phyloP scores from a whole-genome alignment of 805 yeast species.

The Ogataea methanolica region DNA sequence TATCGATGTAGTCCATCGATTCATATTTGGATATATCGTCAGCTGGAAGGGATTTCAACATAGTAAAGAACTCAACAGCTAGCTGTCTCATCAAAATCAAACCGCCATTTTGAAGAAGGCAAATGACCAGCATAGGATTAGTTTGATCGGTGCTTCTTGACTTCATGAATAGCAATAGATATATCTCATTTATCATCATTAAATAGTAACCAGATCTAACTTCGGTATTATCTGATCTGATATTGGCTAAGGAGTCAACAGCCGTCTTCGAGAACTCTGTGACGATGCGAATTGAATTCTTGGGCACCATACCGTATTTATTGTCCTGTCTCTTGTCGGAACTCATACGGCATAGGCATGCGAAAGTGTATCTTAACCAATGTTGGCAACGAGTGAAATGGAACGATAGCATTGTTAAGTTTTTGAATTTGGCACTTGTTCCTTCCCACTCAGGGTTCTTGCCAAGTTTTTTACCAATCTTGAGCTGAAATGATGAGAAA shows the following conservation, averaged over 20 bases:
- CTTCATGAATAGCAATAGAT: slow-evolving; percentile 19
- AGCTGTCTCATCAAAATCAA: slow-evolving; percentile 31
- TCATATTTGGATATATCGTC: slow-evolving; percentile 14
- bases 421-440: slow-evolving; percentile 58
- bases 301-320: slow-evolving; percentile 21
- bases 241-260: slow-evolving; percentile 12
- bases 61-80: slow-evolving; percentile 16
- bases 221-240: slow-evolving; percentile 18
- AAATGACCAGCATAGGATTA: slow-evolving; percentile 38
- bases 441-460: slow-evolving; percentile 35
- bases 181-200: slow-evolving; percentile 23
- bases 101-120: slow-evolving; percentile 51
- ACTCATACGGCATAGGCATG: slow-evolving; percentile 25
- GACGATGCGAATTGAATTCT: slow-evolving; percentile 22
- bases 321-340: slow-evolving; percentile 42
- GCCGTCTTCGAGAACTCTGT: slow-evolving; percentile 20
- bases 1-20: slow-evolving; percentile 20
- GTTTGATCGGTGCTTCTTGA: slow-evolving; percentile 24
- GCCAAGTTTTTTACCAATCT: slow-evolving; percentile 37
- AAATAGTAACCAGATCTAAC: slow-evolving; percentile 23
- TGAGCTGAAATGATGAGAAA: slow-evolving; percentile 39
- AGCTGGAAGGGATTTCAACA: slow-evolving; percentile 19
- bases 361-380: slow-evolving; percentile 30
- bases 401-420: slow-evolving; percentile 51
- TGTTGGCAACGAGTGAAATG: slow-evolving; percentile 45